Evolutionary conservation across 1,284 basidiomycete genomes (phyloP), one percentile per base, ranked within the genome.

Genomic region (Agaricales sp.): DNA sequence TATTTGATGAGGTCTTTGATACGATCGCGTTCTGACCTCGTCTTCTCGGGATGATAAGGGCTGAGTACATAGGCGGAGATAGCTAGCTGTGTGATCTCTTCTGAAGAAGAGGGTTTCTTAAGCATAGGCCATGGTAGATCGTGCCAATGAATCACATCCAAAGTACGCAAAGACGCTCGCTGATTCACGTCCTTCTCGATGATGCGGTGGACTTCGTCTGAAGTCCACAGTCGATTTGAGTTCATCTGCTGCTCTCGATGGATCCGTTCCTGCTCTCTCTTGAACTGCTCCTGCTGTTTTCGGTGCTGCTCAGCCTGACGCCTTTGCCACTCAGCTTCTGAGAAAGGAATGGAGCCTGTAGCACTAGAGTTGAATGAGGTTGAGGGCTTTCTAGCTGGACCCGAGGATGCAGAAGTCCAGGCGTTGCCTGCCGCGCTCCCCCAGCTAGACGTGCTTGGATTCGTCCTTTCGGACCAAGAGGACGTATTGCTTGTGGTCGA

Each of bases 91-190:
- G 75, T 81, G 53, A 87, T 67, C 3, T 82, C 80, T 37, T 82
- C 80, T 6, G 77, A 71, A 22, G 58, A 61, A 20, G 61, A 67
- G 2, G 81, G 78, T 39, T 65, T 66, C 59, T 68, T 75, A 58
- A 84, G 67, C 64, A 77, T 67, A 1, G 85, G 84, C 84, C 84
- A 87, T 19, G 85, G 84, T 56, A 87, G 77, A 54, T 71, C 70
- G 30, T 71, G 65, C 81, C 81, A 85, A 46, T 58, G 59, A 46
- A 73, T 58, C 48, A 58, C 56, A 41, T 58, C 51, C 35, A 58
- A n/a, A 12, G 51, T 56, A 53, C 21, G 57, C 46, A n/a, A 48
- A 39, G 51, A 56, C 58, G 26, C 46, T 50, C 16, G 57, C 48
- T 48, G 50, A 11, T 19, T 16, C 18, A 41, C 41, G 45, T 41